A percentile compares a stretch with the other conserved stretches of the same genome.
Conservation (phyloP, 2,329 filamentous ascomycete species). For the Aspergillus terreus region DNA sequence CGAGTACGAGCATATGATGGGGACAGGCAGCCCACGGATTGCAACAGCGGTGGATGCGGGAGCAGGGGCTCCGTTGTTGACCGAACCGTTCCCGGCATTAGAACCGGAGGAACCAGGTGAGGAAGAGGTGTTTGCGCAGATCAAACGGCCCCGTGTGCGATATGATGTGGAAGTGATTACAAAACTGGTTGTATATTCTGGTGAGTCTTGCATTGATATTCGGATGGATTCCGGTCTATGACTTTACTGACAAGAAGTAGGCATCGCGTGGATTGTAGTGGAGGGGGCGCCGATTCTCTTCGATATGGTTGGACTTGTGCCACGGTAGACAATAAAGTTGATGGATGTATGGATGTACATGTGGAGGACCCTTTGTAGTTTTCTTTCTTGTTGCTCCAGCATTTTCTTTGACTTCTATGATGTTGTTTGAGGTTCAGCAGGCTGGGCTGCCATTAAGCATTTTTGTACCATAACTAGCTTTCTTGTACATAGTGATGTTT, state of each 20-base stretch:
- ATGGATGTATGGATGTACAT: neutral
- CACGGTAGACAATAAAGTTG: neutral
- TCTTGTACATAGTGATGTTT: slow-evolving; percentile 3
- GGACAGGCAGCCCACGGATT: slow-evolving; percentile 53
- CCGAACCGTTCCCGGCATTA: slow-evolving; percentile 26
- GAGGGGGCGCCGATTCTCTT: slow-evolving; percentile 7
- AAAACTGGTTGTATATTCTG: slow-evolving; percentile 90
- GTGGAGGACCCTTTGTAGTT: neutral
- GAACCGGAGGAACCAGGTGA: slow-evolving; percentile 52
- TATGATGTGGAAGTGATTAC: slow-evolving; percentile 99
- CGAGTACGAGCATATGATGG: slow-evolving; percentile 72
- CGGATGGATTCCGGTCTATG: neutral
- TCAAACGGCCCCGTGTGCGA: slow-evolving; percentile 81
- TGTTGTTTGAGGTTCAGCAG: slow-evolving; percentile 2
- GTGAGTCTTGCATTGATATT: slow-evolving; percentile 48
- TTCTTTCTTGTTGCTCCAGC: neutral
- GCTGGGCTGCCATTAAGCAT: slow-evolving; percentile 3
- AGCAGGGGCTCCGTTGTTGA: slow-evolving; percentile 19
- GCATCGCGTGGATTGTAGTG: slow-evolving; percentile 9
- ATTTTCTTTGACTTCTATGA: neutral
- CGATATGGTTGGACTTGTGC: slow-evolving; percentile 5
- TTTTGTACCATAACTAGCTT: slow-evolving; percentile 5
- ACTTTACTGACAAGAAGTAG: neutral
- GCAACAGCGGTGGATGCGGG: slow-evolving; percentile 30
- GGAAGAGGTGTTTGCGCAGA: slow-evolving; percentile 75